Evolutionary conservation across 2,329 filamentous ascomycete species (phyloP).

Genomic region (Colletotrichum eleusines): DNA sequence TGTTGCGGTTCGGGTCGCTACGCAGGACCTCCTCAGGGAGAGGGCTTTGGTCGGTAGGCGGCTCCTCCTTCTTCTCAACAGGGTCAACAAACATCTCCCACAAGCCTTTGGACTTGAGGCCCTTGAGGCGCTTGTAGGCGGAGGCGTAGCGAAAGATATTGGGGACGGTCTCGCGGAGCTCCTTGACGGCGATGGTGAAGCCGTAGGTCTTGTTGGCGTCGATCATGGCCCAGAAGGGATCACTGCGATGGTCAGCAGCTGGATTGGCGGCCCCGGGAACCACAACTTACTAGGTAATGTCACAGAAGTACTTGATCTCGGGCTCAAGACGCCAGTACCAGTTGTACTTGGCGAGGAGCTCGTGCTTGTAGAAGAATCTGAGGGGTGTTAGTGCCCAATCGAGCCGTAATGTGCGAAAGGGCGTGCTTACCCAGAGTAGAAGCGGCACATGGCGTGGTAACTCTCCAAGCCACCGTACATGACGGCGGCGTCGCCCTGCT

Average conservation of each 20-base stretch:
- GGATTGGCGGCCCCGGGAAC: background rate
- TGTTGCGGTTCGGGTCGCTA: conserved; percentile 77
- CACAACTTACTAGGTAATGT: conserved; percentile 88
- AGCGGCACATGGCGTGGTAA: conserved; percentile 99
- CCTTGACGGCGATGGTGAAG: conserved; percentile 98
- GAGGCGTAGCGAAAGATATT: conserved; percentile 99
- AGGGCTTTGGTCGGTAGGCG: conserved; percentile 70
- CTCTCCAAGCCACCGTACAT: conserved; percentile 99
- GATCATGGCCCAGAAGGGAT: conserved; percentile 96
- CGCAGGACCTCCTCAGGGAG: conserved; percentile 86
- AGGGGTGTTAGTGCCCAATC: conserved; percentile 43
- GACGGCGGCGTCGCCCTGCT: conserved; percentile 96
- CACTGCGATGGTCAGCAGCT: conserved; percentile 62
- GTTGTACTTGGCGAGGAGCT: conserved; percentile 93
- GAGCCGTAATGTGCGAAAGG: background rate
- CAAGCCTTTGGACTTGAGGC: conserved; percentile 88
- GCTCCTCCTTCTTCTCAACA: conserved; percentile 71
- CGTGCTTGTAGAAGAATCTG: conserved; percentile 97
- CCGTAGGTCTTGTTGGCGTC: conserved; percentile 97
- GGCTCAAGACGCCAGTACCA: conserved; percentile 99
- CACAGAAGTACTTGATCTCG: conserved; percentile 99
- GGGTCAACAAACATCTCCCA: conserved; percentile 99
- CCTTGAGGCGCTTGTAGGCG: conserved; percentile 93
- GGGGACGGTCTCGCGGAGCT: conserved; percentile 95
- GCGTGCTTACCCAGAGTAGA: conserved; percentile 88